A percentile compares a stretch with the other conserved stretches of the same genome.
Conservation (phyloP, 176 grass and related monocot genomes). For the Ampelocalamus luodianensis region DNA sequence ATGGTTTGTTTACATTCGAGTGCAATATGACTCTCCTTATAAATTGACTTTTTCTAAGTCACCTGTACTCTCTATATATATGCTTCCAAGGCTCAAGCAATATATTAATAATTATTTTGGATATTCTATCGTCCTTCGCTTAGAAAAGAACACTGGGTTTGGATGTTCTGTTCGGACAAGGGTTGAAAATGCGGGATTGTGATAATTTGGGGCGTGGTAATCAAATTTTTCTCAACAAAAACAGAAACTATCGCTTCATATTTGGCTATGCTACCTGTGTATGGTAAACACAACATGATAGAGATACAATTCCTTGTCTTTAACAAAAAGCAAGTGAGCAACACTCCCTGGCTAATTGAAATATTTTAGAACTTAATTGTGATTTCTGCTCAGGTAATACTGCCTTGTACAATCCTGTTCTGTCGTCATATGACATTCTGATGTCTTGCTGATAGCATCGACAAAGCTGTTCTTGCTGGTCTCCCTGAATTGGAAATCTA, state of each 20-base stretch:
- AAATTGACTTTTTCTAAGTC: no score
- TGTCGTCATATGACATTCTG: constrained; percentile 38
- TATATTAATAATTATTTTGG: no score
- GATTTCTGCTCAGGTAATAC: constrained; percentile 4
- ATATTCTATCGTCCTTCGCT: background rate
- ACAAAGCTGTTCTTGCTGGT: constrained; percentile 62
- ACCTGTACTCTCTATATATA: no score
- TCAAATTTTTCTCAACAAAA: constrained; percentile 24
- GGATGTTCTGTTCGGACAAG: constrained; percentile 13
- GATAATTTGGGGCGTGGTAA: background rate
- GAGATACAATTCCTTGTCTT: background rate
- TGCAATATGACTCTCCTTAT: no score
- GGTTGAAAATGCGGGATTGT: background rate
- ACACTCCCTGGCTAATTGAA: background rate
- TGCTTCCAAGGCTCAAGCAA: no score
- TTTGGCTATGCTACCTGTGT: background rate
- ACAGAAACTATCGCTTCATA: background rate
- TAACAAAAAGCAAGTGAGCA: constrained; percentile 30
- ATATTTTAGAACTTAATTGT: constrained; percentile 18
- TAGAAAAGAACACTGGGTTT: background rate
- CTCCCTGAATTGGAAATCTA: constrained; percentile 82
- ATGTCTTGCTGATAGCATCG: constrained; percentile 45
- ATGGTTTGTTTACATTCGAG: background rate
- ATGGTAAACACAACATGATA: constrained; percentile 1
- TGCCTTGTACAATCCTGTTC: constrained; percentile 1